phyloP scores from a whole-genome alignment of 2,329 filamentous ascomycete species.

The Diaporthe sp. region DNA sequence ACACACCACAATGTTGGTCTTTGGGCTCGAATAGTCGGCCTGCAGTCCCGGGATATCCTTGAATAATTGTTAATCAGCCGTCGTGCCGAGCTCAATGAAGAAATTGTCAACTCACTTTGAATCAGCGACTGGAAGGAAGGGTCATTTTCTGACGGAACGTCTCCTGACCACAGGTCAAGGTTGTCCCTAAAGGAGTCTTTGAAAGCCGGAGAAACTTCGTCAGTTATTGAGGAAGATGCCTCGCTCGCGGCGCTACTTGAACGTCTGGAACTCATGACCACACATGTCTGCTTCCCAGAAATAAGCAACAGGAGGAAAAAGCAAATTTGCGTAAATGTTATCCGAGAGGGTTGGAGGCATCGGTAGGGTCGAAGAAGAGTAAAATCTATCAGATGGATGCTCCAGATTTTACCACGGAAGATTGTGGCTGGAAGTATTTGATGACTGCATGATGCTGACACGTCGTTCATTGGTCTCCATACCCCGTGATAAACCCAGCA shows the following conservation, averaged over 20 bases:
- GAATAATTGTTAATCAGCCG: background rate
- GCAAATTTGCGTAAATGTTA: too few species aligned
- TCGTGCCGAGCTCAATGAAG: background rate
- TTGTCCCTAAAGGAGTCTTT: background rate
- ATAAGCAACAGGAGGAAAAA: background rate
- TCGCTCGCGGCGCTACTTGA: background rate
- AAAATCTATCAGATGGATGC: background rate
- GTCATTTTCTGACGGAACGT: background rate
- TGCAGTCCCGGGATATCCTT: background rate
- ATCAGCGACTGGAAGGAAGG: background rate
- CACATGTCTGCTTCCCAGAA: too few species aligned
- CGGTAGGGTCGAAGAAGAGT: too few species aligned
- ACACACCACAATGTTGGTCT: constrained; percentile 22
- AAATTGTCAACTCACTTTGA: background rate
- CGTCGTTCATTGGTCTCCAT: background rate
- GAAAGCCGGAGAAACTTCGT: background rate
- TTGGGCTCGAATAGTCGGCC: background rate
- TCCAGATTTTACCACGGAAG: background rate
- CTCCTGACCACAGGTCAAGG: background rate
- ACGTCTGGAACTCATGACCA: background rate
- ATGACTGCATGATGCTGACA: background rate
- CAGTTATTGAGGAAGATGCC: background rate
- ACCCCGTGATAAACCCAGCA: background rate
- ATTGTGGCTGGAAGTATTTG: background rate
- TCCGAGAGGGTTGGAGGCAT: too few species aligned